Conservation (phyloP, 371 early-diverging fungal genomes). For the Lichtheimia ornata region DNA sequence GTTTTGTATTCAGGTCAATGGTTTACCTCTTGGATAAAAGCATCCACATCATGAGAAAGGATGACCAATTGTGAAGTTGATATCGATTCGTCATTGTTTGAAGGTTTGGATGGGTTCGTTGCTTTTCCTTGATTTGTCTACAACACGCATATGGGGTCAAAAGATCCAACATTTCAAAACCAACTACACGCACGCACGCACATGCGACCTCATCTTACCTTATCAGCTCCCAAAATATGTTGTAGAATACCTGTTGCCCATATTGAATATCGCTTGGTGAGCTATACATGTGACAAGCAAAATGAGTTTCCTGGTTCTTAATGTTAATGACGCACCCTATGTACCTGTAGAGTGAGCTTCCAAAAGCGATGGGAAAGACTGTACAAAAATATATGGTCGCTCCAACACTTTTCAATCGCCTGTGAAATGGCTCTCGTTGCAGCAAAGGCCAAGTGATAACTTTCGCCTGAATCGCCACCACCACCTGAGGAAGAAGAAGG, state of each 20-base stretch:
- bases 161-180: too few species aligned
- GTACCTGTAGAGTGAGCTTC: conserved; percentile 75
- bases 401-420: conserved; percentile 69
- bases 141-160: too few species aligned
- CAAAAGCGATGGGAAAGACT: conserved; percentile 70
- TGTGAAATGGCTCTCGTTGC: conserved; percentile 54
- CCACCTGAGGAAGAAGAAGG: too few species aligned
- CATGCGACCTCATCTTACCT: too few species aligned
- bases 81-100: conserved; percentile 3
- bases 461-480: neutral
- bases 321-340: neutral
- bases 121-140: too few species aligned
- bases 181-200: too few species aligned
- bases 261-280: conserved; percentile 46
- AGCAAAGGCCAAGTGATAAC: conserved; percentile 28
- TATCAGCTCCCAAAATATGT: conserved; percentile 9
- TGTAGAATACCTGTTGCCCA: conserved; percentile 37
- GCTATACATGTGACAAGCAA: conserved; percentile 16
- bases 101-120: too few species aligned
- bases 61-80: conserved; percentile 15
- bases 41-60: conserved; percentile 25
- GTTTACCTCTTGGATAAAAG: conserved; percentile 19
- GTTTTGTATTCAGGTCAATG: conserved; percentile 2
- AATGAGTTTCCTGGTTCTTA: neutral
- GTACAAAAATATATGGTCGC: conserved; percentile 63